phyloP scores from a whole-genome alignment of 2,329 filamentous ascomycete genomes.

The Xylariaceae sp. region DNA sequence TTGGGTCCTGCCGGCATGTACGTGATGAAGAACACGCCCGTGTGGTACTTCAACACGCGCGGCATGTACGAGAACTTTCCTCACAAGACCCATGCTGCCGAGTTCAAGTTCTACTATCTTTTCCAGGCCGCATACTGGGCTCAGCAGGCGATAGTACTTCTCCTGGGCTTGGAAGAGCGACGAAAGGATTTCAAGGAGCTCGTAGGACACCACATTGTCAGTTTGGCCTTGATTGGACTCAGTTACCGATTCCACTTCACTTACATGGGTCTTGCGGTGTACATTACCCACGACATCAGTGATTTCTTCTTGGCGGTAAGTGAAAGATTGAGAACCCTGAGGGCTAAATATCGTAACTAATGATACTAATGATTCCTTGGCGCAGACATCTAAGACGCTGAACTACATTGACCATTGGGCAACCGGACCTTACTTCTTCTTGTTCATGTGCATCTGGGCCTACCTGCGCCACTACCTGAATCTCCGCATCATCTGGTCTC shows the following conservation, averaged over 20 bases:
- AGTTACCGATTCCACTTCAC: constrained; percentile 97
- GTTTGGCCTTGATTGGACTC: constrained; percentile 72
- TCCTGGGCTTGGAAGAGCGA: constrained; percentile 85
- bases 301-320: constrained; percentile 92
- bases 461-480: constrained; percentile 87
- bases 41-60: constrained; percentile 92
- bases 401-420: constrained; percentile 81
- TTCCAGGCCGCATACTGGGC: constrained; percentile 94
- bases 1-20: constrained; percentile 81
- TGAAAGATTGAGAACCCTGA: constrained; percentile 10
- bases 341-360: constrained; percentile 14
- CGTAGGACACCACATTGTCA: constrained; percentile 86
- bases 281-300: constrained; percentile 89
- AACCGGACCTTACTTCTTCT: constrained; percentile 76
- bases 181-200: constrained; percentile 94
- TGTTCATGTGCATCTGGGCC: constrained; percentile 80
- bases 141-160: constrained; percentile 83
- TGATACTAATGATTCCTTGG: constrained; percentile 13
- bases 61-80: constrained; percentile 90
- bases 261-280: constrained; percentile 88
- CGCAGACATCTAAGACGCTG: constrained; percentile 78
- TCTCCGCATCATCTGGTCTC: constrained; percentile 67
- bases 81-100: constrained; percentile 70
- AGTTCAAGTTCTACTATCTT: constrained; percentile 94
- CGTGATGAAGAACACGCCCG: constrained; percentile 83